Base-by-base conservation (phyloP, 2,329 filamentous ascomycete species). In the Monosporascus sp. region DNA sequence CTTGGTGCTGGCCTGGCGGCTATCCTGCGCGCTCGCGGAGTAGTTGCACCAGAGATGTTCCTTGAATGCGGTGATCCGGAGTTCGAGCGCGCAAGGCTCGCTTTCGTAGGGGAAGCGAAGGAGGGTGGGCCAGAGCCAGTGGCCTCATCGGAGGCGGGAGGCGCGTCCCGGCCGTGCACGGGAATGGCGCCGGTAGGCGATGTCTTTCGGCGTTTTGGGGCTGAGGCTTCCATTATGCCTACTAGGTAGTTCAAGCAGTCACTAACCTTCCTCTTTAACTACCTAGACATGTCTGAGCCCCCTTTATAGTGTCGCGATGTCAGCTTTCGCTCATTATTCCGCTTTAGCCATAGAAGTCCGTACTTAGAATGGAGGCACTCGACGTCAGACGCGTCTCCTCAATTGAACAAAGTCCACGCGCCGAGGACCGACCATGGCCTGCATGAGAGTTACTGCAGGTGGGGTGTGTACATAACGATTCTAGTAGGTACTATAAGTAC, bases 101-200 rank as follows among this genome's bases (percentile, higher is more conserved):
- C 77, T 64, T 78, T 83, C 0, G 85, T 87, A 0, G 86, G 85
- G n/a, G 85, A 87, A 51, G 81, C 81, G 64, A 84, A 88, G 1
- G 84, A 87, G 1, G 81, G 77, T 1, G 77, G 76, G 47, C 9
- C 5, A 31, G 27, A 31, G 9, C 27, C 5, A 31, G 27, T 31
- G 9, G 27, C 65, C 61, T 7, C 66, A 59, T 40, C 69, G 9
- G 51, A 56, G 16, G 57, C 38, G 20, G 52, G 16, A 27, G 56
- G 44, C 19, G 46, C 49, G 48, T 54, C 51, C n/a, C 56, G 57
- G 24, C 34, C 53, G 54, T 64, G 58, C 59, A 76, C 64, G 22
- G 73, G 64, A 48, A 76, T 64, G 7, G 74, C 75, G 24, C 73
- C 75, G 22, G 75, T 76, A 19, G 83, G 80, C 56, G 83, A 86